phyloP scores from a whole-genome alignment of 1,139 yeast genomes.

The Keqinozyma sinolaborantium region DNA sequence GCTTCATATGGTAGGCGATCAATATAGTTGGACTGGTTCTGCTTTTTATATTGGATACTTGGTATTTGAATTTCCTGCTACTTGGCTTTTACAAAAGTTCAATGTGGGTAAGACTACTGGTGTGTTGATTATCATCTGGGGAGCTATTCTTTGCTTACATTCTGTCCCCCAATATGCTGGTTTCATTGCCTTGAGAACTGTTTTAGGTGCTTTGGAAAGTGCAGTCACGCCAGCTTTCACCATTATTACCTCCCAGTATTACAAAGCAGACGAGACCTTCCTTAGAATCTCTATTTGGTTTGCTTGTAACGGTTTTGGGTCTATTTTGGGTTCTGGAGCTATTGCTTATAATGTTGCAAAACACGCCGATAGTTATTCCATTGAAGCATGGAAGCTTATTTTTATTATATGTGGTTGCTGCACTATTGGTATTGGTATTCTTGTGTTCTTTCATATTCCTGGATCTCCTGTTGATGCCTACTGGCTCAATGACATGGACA shows the following conservation, averaged over 20 bases:
- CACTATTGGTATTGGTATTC: constrained; percentile 17
- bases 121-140: constrained; percentile 19
- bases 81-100: constrained; percentile 28
- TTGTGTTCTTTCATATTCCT: constrained; percentile 18
- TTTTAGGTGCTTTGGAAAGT: constrained; percentile 51
- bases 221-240: constrained; percentile 51
- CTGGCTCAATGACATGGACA: constrained; percentile 34
- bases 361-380: constrained; percentile 8
- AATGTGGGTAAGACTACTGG: constrained; percentile 20
- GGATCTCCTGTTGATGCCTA: constrained; percentile 20
- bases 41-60: constrained; percentile 51
- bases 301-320: constrained; percentile 21
- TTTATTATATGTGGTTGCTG: constrained; percentile 19
- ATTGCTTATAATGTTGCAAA: constrained; percentile 15
- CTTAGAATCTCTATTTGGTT: constrained; percentile 18
- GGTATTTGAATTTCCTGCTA: constrained; percentile 42
- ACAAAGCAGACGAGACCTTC: constrained; percentile 12
- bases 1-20: constrained; percentile 41
- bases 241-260: constrained; percentile 31
- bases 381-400: constrained; percentile 21
- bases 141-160: constrained; percentile 17
- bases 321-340: constrained; percentile 17
- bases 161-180: constrained; percentile 20
- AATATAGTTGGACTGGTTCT: constrained; percentile 53
- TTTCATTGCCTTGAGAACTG: constrained; percentile 18